These are phyloP conservation scores for Fusarium guadeloupense DNA, from an alignment of 2,329 filamentous ascomycete genomes.

Conservation along the genomic window DNA sequence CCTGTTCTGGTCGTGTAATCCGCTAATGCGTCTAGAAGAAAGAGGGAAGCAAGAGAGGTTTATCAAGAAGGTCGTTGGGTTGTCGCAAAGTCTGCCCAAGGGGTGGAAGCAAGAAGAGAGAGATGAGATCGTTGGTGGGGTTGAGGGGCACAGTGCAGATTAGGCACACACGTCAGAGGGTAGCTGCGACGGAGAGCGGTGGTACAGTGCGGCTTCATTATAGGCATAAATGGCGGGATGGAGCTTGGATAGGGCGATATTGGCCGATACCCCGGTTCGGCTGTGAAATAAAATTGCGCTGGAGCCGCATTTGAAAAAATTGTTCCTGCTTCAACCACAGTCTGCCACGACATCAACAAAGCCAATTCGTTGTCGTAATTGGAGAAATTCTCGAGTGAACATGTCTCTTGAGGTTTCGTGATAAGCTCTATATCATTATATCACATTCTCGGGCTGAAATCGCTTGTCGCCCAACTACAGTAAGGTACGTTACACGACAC, in stretches of 20 bases:
- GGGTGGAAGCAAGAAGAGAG: constrained; percentile 27
- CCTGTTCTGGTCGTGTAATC: constrained; percentile 21
- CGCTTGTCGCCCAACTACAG: constrained; percentile 4
- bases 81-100: constrained; percentile 49
- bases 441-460: not conserved
- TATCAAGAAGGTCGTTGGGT: constrained; percentile 35
- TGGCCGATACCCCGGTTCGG: constrained; percentile 2
- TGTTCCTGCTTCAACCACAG: constrained; percentile 15
- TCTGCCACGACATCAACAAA: constrained; percentile 1
- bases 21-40: constrained; percentile 8
- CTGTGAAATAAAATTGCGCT: constrained; percentile 30
- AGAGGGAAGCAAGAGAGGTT: not conserved
- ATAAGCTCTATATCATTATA: not conserved
- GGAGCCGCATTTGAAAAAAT: constrained; percentile 10
- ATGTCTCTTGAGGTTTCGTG: constrained; percentile 6
- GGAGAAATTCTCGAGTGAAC: constrained; percentile 6
- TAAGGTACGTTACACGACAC: constrained; percentile 37
- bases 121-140: constrained; percentile 48
- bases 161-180: constrained; percentile 36
- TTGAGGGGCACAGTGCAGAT: constrained; percentile 52
- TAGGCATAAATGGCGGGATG: constrained; percentile 42
- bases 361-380: not conserved
- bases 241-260: constrained; percentile 41
- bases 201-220: constrained; percentile 42
- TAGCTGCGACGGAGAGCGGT: not conserved